These are phyloP conservation scores for Colletotrichum lindemuthianum DNA, from an alignment of 2,329 filamentous ascomycete genomes.

Conservation along the genomic window DNA sequence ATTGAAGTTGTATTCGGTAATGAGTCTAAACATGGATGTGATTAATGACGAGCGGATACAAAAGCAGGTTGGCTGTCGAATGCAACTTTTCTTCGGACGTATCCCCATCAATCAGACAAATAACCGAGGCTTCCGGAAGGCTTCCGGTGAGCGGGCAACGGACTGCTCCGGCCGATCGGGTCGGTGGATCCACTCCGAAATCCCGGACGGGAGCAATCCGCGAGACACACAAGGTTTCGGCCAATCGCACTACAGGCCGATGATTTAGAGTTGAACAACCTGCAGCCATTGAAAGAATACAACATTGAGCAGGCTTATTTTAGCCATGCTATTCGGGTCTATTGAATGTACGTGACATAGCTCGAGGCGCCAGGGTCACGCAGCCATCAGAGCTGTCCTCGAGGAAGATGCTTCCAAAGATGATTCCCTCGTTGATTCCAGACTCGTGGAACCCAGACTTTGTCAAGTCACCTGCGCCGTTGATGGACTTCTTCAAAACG, in stretches of 20 bases:
- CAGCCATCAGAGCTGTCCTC: constrained; percentile 54
- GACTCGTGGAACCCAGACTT: constrained; percentile 58
- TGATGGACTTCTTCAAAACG: constrained; percentile 67
- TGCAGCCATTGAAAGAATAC: no score
- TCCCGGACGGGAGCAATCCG: neutral
- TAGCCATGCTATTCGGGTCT: no score
- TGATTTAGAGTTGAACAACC: no score
- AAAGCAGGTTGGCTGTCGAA: neutral
- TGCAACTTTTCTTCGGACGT: no score
- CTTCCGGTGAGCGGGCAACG: neutral
- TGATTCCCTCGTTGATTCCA: constrained; percentile 61
- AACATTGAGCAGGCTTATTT: no score
- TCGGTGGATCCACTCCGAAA: neutral
- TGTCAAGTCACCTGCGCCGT: constrained; percentile 51
- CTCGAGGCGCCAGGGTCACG: constrained; percentile 11
- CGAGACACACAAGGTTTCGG: no score
- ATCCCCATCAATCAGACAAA: neutral
- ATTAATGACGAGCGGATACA: neutral
- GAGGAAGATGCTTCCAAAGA: constrained; percentile 62
- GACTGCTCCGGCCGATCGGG: neutral
- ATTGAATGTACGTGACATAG: no score
- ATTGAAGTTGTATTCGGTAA: constrained; percentile 8
- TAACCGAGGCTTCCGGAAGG: neutral
- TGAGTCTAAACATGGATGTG: constrained; percentile 4
- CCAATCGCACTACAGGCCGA: no score